A percentile compares a stretch with the other conserved stretches of the same genome.
Evolutionary conservation across 495 filamentous ascomycete genomes (phyloP).

Genomic region (Penicillium flavigenum): DNA sequence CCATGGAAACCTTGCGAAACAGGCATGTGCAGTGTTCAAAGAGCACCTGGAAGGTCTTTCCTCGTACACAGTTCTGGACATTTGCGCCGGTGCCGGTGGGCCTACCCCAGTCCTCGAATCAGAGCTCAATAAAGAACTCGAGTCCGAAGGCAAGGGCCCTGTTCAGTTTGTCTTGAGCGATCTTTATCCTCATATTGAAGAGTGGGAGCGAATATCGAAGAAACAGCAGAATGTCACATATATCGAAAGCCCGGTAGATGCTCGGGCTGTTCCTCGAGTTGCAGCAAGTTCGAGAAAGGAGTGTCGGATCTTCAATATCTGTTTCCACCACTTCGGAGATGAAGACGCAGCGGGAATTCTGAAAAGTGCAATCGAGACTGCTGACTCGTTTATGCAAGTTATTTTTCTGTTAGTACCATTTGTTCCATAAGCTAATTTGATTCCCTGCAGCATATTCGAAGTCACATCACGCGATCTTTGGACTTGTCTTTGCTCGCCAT

Average conservation of each 20-base stretch:
- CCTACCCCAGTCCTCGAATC: slow-evolving; percentile 63
- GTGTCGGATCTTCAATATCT: slow-evolving; percentile 68
- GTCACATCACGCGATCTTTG: slow-evolving; percentile 60
- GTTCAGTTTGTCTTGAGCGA: slow-evolving; percentile 69
- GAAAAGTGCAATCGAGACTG: slow-evolving; percentile 58
- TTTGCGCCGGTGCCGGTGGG: slow-evolving; percentile 72
- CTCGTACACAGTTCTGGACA: slow-evolving; percentile 63
- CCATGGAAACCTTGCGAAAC: slow-evolving; percentile 21
- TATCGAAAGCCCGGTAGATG: slow-evolving; percentile 60
- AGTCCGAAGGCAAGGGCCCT: slow-evolving; percentile 23
- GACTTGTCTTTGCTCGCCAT: slow-evolving; percentile 52
- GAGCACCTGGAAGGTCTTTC: slow-evolving; percentile 40
- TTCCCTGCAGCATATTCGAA: slow-evolving; percentile 60
- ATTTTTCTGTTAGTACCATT: background rate
- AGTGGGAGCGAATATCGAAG: slow-evolving; percentile 56
- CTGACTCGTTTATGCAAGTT: slow-evolving; percentile 61
- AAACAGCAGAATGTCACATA: slow-evolving; percentile 54
- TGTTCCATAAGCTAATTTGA: background rate
- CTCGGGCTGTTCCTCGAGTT: slow-evolving; percentile 42
- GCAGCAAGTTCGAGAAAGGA: slow-evolving; percentile 24
- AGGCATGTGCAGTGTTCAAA: slow-evolving; percentile 44
- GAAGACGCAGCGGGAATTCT: slow-evolving; percentile 56
- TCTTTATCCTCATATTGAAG: slow-evolving; percentile 61
- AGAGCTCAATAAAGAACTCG: slow-evolving; percentile 49
- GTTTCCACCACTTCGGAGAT: slow-evolving; percentile 78